Percentiles rank a stretch among this genome's conserved stretches.
These are phyloP conservation scores for Aegilops speltoides DNA, from an alignment of 176 grass and related monocot species.

Conservation along the genomic window DNA sequence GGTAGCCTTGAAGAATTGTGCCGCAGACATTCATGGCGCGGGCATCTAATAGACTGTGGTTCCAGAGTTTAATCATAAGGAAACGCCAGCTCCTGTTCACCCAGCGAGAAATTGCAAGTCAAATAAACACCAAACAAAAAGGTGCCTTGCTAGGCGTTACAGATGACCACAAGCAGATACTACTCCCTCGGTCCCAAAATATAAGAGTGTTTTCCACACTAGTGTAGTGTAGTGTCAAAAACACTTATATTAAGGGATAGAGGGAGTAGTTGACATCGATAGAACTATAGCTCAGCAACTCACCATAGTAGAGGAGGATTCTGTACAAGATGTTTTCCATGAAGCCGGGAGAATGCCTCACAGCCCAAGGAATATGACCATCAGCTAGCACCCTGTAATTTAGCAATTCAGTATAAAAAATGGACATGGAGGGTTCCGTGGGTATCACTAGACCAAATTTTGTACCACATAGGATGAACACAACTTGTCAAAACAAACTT, in stretches of 20 bases:
- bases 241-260: no score
- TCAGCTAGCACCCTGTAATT: no score
- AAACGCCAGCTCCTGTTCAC: constrained; percentile 78
- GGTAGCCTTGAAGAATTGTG: constrained; percentile 65
- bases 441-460: no score
- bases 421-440: no score
- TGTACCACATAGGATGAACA: no score
- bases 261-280: neutral
- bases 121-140: constrained; percentile 12
- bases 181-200: no score
- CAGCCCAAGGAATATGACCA: no score
- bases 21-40: constrained; percentile 74
- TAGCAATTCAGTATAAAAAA: no score
- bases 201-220: no score
- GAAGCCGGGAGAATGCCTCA: no score
- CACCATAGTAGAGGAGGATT: constrained; percentile 75
- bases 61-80: constrained; percentile 98
- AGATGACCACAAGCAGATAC: neutral
- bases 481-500: no score
- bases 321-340: neutral
- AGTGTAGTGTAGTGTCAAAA: no score
- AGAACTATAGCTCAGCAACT: neutral
- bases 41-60: constrained; percentile 86
- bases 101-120: neutral
- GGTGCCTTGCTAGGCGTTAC: neutral